Evolutionary conservation across 108 stramenopile species (phyloP), one percentile per base, ranked within the genome.

Genomic region (Licmophora abbreviata): DNA sequence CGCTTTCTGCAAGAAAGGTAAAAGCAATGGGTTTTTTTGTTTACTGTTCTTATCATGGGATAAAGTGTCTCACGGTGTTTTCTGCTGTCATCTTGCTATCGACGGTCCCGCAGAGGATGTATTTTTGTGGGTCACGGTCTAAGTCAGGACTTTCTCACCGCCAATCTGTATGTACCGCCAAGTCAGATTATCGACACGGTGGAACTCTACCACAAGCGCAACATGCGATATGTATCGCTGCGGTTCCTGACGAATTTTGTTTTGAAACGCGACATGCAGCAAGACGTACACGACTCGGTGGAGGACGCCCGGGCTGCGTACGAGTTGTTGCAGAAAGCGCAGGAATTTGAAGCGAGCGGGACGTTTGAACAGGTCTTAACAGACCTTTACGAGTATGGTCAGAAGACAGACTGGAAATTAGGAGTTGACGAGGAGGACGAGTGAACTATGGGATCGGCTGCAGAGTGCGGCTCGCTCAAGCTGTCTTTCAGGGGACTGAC

Each of bases 111-210:
- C 24, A 65, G 71, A 18, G 88, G 88, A 9, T 83, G 79, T 40
- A 68, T 89, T 18, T 89, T 93, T 61, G 69, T 95, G 8, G 94
- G 94, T 4, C 94, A 95, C 52, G 92, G 95, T 27, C 52, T 95
- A 27, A 58, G 62, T 38, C 71, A 80, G 47, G 95, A 98, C 56
- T 95, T 98, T 57, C 64, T 69, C 5, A 71, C 80, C 2, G 76
- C 92, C 22, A 93, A 94, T 69, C 63, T 98, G 31, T 73, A 61
- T 17, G 73, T 96, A 20, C 95, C 95, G 1, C 85, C 91, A 5
- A 54, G 67, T 37, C 95, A 96, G 65, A 84, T 98, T 46, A 73
- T 94, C 51, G 97, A 98, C 66, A 97, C 97, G 20, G 91, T 91
- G 10, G 75, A 92, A 36, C 81, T 97, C 29, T 98, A 73, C 64